Evolutionary conservation across 139 green algal species (phyloP), one percentile per base, ranked within the genome.

Genomic region (Nannochloris sp.): DNA sequence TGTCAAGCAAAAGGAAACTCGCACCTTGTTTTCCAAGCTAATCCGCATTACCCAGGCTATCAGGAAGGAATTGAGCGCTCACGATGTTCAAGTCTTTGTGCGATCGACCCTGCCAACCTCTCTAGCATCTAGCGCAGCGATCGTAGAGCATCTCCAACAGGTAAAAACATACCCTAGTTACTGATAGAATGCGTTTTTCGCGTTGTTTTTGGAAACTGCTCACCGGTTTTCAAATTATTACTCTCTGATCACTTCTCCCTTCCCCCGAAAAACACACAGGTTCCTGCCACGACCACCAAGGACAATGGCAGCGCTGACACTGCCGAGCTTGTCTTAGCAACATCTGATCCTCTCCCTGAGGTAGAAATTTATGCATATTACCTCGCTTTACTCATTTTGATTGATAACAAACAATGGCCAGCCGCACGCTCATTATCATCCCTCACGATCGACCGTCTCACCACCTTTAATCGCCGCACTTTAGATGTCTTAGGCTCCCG

Each of bases 401-500:
- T 91, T 23, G 88, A 97, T 76, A 42, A 65, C 15, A 88, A 95
- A 74, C 54, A 80, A 25, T 87, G 64, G 10, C 46, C 53, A 30
- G 57, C 60, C 54, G 63, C 64, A 3, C 32, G 59, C 8, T 38
- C 67, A 5, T 63, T 90, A 6, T 67, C 83, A 1, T 68, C 74
- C n/a, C 34, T 64, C 2, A 83, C 83, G 2, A 44, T 95, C 29
- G 59, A 71, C 4, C 72, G 82, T 23, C 46, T 96, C 24, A 57
- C 58, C 5, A 46, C 68, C 4, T 87, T 90, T 68, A 98, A 98
- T 72, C 72, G 89, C 9, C 83, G 94, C 27, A 97, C 93, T 2
- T 74, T 99, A 54, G 94, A 99, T 63, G 68, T 79, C 7, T 76
- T 99, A 19, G 87, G 75, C 0, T 82, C 94, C 12, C 81, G 89